A percentile compares a stretch with the other conserved stretches of the same genome.
Conservation (phyloP, 2,329 filamentous ascomycete species). For the Elsinoe perseae region DNA sequence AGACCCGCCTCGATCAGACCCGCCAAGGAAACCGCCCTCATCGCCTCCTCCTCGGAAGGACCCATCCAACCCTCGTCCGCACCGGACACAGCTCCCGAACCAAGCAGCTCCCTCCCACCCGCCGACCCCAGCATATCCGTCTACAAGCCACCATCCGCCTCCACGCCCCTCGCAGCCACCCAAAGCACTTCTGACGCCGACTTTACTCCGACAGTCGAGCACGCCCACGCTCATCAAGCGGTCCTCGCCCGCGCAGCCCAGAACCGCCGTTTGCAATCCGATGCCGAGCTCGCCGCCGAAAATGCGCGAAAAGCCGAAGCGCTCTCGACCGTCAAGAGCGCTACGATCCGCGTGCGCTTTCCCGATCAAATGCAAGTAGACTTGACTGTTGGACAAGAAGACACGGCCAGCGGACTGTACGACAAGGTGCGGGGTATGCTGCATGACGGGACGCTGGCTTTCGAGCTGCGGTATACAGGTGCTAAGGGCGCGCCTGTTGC, state of each 20-base stretch:
- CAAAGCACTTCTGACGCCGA: constrained; percentile 62
- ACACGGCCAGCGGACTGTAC: constrained; percentile 67
- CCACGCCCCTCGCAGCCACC: constrained; percentile 64
- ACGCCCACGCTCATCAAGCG: constrained; percentile 66
- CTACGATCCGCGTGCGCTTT: constrained; percentile 74
- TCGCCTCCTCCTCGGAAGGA: constrained; percentile 25
- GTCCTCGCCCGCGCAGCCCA: constrained; percentile 54
- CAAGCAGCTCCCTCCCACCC: constrained; percentile 3
- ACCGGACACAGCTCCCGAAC: not conserved
- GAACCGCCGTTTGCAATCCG: constrained; percentile 72
- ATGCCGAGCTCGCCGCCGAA: constrained; percentile 68
- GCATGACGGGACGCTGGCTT: constrained; percentile 52
- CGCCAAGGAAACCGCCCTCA: constrained; percentile 20
- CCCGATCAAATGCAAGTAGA: constrained; percentile 77
- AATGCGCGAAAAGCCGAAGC: constrained; percentile 58
- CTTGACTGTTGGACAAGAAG: constrained; percentile 58
- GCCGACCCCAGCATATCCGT: constrained; percentile 36
- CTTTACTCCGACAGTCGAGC: constrained; percentile 67
- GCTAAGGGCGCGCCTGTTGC: constrained; percentile 42
- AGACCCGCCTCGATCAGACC: too few species aligned
- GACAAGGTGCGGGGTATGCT: constrained; percentile 66
- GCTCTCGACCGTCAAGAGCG: constrained; percentile 57
- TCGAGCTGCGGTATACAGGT: constrained; percentile 61
- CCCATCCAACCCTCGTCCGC: constrained; percentile 16
- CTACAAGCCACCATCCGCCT: constrained; percentile 67